phyloP scores from a whole-genome alignment of 1,284 basidiomycete species.

The Cutaneotrichosporon spelunceum region DNA sequence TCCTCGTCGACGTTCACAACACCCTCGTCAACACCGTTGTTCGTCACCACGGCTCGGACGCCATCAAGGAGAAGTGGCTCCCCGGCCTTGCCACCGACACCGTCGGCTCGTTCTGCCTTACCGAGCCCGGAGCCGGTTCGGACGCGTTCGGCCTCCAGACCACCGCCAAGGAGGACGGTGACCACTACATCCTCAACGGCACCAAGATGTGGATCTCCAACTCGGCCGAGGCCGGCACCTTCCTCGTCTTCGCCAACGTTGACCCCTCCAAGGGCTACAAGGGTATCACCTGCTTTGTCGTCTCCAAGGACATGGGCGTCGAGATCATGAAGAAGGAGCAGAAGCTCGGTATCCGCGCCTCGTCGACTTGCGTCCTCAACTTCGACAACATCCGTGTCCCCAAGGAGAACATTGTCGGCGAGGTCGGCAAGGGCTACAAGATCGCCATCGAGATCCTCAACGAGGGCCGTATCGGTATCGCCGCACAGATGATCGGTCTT shows the following conservation, averaged over 20 bases:
- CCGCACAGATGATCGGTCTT: slow-evolving; percentile 93
- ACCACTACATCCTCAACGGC: slow-evolving; percentile 34
- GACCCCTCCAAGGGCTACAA: slow-evolving; percentile 97
- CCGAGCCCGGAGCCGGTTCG: slow-evolving; percentile 87
- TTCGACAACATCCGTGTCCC: slow-evolving; percentile 95
- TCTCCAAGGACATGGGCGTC: slow-evolving; percentile 94
- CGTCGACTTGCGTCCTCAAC: slow-evolving; percentile 93
- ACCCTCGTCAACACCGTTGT: slow-evolving; percentile 95
- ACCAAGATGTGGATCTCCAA: slow-evolving; percentile 99
- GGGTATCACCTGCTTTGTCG: slow-evolving; percentile 96
- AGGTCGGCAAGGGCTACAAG: slow-evolving; percentile 88
- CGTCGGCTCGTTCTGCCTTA: slow-evolving; percentile 93
- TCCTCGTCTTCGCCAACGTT: slow-evolving; percentile 85
- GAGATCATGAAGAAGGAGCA: slow-evolving; percentile 98
- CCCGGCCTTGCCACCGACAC: slow-evolving; percentile 75
- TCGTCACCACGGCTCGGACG: slow-evolving; percentile 77
- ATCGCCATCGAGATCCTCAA: slow-evolving; percentile 97
- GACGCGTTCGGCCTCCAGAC: slow-evolving; percentile 97
- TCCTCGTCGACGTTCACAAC: slow-evolving; percentile 97
- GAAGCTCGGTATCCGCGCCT: slow-evolving; percentile 94
- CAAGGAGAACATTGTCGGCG: slow-evolving; percentile 85
- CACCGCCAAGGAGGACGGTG: slow-evolving; percentile 71
- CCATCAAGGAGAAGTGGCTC: slow-evolving; percentile 84
- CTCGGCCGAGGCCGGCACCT: slow-evolving; percentile 88
- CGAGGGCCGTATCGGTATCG: slow-evolving; percentile 96